These are phyloP conservation scores for Mallotus nudiflorus DNA, from an alignment of 345 rosid species.

Conservation along the genomic window DNA sequence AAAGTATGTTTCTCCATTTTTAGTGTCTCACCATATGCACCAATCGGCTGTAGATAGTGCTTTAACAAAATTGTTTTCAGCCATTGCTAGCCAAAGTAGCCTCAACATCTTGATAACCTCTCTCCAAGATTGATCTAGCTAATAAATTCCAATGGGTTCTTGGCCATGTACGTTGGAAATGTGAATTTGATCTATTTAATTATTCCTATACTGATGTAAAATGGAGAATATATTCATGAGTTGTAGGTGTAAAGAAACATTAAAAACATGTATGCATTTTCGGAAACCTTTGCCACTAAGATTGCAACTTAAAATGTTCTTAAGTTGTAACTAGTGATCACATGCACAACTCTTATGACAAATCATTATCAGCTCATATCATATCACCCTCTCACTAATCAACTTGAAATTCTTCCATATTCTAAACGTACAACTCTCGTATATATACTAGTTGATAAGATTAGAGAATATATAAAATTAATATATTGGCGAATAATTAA, in stretches of 20 bases:
- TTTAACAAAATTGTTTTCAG: no score
- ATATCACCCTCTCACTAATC: background rate
- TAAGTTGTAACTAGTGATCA: background rate
- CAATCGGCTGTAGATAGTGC: no score
- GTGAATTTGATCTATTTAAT: background rate
- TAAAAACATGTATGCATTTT: background rate
- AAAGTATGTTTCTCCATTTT: constrained; percentile 8
- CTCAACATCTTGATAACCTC: no score
- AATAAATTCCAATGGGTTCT: no score
- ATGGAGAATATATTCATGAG: constrained; percentile 2
- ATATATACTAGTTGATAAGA: no score
- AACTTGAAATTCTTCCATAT: no score
- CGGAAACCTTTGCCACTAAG: background rate
- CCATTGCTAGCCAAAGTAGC: no score
- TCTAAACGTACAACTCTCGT: no score
- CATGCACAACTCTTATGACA: background rate
- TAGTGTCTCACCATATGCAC: no score
- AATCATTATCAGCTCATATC: constrained; percentile 2
- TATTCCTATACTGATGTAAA: background rate
- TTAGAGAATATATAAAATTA: no score
- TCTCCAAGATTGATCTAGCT: no score
- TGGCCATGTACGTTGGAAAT: background rate
- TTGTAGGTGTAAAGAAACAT: background rate
- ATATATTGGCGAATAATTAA: no score
- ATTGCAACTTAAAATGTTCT: background rate